Base-by-base conservation (phyloP, 1,284 basidiomycete species). In the Ceratobasidium sp. region DNA sequence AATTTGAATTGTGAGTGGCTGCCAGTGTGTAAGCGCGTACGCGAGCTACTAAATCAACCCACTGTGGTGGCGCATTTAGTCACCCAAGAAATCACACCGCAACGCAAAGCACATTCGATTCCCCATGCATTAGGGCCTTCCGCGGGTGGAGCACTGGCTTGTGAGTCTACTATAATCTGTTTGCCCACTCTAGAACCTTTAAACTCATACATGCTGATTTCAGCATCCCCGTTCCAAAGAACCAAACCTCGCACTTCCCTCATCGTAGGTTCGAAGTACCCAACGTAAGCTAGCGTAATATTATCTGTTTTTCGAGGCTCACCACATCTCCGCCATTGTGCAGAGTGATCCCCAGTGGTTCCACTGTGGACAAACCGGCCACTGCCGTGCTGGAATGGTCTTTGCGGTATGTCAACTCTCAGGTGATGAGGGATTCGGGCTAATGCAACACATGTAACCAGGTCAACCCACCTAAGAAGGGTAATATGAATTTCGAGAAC, bases 271-370 rank as follows among this genome's bases (percentile, higher is more conserved):
- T 33, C 33, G 33, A 33, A 33, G 33, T 33, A 1, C 33, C 33
- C 1, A 33, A 33, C 33, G 33, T 33, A 33, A 33, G 33, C 4
- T 33, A 4, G 33, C 33, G 33, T 33, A 33, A 33, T 2, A 33
- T 33, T 33, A 33, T 33, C 4, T 33, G 33, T 1, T 1, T 33
- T 33, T 33, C 33, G 33, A 33, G 33, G 33, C 33, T 33, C 33
- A 33, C 33, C 33, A 4, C 4, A 2, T 33, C 33, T 4, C 33
- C 33, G 4, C 33, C 33, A 33, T 33, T 33, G 33, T 33, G 28
- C 46, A 42, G 46, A 42, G 18, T 15, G 56, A 71, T 13, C 66
- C 77, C 20, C 68, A 71, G 39, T 78, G 77, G 77, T 68, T 78
- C 46, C 55, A 78, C 77, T 78, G 77, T 26, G 56, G 53, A 15